Percentiles rank a stretch among this genome's conserved stretches.
Conservation (phyloP, 1,284 basidiomycete genomes). For the Salmacisia buchloeana region DNA sequence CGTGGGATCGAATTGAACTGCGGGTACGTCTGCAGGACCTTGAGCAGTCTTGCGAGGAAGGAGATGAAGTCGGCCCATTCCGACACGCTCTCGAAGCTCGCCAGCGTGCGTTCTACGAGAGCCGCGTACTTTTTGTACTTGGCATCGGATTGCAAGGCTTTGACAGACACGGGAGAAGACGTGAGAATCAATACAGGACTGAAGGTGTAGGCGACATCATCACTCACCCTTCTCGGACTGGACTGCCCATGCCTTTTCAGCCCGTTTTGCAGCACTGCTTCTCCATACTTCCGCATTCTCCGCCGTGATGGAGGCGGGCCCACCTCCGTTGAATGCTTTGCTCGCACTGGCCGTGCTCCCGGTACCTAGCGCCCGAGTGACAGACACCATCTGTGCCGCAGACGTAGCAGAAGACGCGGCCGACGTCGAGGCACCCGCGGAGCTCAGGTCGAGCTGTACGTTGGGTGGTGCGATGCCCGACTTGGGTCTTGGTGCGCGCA, state of each 20-base stretch:
- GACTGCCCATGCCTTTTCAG: slow-evolving; percentile 42
- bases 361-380: neutral
- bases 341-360: neutral
- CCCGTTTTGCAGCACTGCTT: slow-evolving; percentile 39
- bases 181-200: neutral
- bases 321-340: neutral
- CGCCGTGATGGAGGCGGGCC: neutral
- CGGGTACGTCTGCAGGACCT: slow-evolving; percentile 85
- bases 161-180: neutral
- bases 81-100: slow-evolving; percentile 89
- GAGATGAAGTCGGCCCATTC: slow-evolving; percentile 99
- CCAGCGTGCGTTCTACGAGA: slow-evolving; percentile 84
- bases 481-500: slow-evolving; percentile 6
- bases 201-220: neutral
- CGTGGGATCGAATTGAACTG: slow-evolving; percentile 91
- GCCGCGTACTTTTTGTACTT: slow-evolving; percentile 92
- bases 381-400: neutral
- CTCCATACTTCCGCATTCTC: slow-evolving; percentile 27
- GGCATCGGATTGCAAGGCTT: slow-evolving; percentile 60
- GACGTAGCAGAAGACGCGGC: slow-evolving; percentile 18
- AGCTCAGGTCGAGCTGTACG: slow-evolving; percentile 30
- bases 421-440: neutral
- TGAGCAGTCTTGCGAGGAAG: slow-evolving; percentile 88
- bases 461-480: slow-evolving; percentile 16
- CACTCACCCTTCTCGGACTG: slow-evolving; percentile 38